phyloP scores from a whole-genome alignment of 768 basidiomycete species.

The Royoungia palumana region DNA sequence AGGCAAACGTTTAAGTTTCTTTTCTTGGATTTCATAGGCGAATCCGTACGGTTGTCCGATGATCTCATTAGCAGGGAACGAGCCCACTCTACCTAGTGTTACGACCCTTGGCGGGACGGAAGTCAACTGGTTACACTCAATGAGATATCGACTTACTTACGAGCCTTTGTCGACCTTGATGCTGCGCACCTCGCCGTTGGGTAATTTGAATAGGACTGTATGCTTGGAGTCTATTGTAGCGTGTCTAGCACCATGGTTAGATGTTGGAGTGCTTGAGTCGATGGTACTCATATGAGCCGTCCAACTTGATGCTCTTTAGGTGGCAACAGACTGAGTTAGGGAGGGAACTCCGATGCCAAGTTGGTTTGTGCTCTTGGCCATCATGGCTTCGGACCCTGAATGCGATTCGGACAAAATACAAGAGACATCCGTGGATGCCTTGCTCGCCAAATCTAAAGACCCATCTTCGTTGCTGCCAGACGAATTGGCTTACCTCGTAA shows the following conservation, averaged over 20 bases:
- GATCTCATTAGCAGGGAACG: slow-evolving; percentile 74
- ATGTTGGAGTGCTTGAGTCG: slow-evolving; percentile 5
- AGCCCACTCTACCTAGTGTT: slow-evolving; percentile 81
- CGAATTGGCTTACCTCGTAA: slow-evolving; percentile 51
- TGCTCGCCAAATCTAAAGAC: slow-evolving; percentile 35
- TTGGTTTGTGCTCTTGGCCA: background rate
- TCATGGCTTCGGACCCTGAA: slow-evolving; percentile 10
- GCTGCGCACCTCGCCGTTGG: slow-evolving; percentile 75
- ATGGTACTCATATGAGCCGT: slow-evolving; percentile 14
- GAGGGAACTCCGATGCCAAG: too few relatives aligned
- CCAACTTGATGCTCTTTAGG: too few relatives aligned
- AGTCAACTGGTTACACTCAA: background rate
- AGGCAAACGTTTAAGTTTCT: slow-evolving; percentile 60
- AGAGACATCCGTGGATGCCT: slow-evolving; percentile 21
- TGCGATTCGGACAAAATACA: too few relatives aligned
- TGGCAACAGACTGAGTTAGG: too few relatives aligned
- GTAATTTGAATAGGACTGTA: slow-evolving; percentile 74
- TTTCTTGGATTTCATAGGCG: slow-evolving; percentile 80
- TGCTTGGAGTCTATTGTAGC: slow-evolving; percentile 60
- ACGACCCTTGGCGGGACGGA: slow-evolving; percentile 48
- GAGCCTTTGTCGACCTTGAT: slow-evolving; percentile 68
- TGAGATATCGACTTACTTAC: slow-evolving; percentile 46
- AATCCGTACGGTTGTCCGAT: slow-evolving; percentile 83
- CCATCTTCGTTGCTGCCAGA: slow-evolving; percentile 43
- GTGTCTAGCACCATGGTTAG: slow-evolving; percentile 11